phyloP scores from a whole-genome alignment of 768 basidiomycete species.

The Calocera viscosa region DNA sequence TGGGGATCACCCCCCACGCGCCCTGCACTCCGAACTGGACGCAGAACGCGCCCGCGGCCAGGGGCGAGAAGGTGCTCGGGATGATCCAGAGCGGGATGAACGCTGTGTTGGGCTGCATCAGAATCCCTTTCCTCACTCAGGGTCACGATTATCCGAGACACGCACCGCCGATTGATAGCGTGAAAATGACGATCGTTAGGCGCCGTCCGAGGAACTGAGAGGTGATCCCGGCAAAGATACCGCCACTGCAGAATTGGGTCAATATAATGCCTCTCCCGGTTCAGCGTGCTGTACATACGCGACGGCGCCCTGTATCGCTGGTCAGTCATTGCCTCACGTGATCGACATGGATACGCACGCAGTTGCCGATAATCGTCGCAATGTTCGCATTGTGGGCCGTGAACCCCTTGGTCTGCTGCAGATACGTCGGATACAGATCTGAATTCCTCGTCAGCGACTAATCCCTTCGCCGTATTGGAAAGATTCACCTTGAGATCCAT shows the following conservation, averaged over 20 bases:
- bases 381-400: constrained; percentile 45
- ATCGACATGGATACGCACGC: constrained; percentile 29
- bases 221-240: constrained; percentile 54
- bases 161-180: constrained; percentile 40
- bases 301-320: constrained; percentile 32
- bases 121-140: too few species aligned
- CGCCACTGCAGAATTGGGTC: constrained; percentile 39
- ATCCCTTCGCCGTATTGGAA: constrained; percentile 15
- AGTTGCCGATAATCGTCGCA: constrained; percentile 73
- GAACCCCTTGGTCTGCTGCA: constrained; percentile 51
- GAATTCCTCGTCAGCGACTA: constrained; percentile 23
- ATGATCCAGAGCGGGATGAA: constrained; percentile 79
- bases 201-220: constrained; percentile 73
- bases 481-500: constrained; percentile 39
- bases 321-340: not conserved
- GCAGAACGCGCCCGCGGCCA: constrained; percentile 76
- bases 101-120: constrained; percentile 18
- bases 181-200: constrained; percentile 55
- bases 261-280: constrained; percentile 21
- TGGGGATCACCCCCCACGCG: constrained; percentile 77
- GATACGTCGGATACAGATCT: constrained; percentile 73
- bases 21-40: constrained; percentile 83
- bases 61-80: constrained; percentile 50
- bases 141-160: not conserved
- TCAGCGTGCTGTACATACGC: constrained; percentile 30